These are phyloP conservation scores for Chrysoporthe puriensis DNA, from an alignment of 2,329 filamentous ascomycete species.

Conservation along the genomic window DNA sequence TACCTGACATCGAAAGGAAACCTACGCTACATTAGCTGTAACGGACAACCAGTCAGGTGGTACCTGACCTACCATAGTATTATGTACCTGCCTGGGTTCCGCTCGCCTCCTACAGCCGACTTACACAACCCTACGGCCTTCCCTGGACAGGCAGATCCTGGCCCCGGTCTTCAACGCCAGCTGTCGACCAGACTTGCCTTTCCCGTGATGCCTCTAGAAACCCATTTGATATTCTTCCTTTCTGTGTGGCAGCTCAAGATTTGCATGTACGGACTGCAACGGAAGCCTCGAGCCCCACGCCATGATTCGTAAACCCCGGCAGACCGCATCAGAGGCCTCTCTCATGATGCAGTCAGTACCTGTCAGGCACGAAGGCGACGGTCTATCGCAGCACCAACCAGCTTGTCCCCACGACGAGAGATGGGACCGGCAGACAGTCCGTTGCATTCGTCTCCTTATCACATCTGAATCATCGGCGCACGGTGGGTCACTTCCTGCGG, in stretches of 20 bases:
- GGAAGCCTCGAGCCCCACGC: background rate
- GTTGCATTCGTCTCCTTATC: background rate
- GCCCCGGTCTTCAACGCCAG: background rate
- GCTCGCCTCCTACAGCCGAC: conserved; percentile 11
- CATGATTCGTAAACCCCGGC: background rate
- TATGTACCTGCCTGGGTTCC: conserved; percentile 1
- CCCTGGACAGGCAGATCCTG: background rate
- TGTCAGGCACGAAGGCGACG: background rate
- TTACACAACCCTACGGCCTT: conserved; percentile 21
- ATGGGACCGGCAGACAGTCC: background rate
- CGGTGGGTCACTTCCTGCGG: background rate
- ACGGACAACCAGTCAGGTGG: conserved; percentile 13
- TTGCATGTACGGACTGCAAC: background rate
- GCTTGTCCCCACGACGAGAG: background rate
- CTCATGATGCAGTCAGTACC: background rate
- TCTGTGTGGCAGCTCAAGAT: background rate
- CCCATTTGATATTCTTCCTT: conserved; percentile 3
- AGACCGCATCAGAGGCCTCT: background rate
- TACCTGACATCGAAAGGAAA: conserved; percentile 18
- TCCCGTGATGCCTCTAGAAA: background rate
- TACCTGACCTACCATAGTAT: conserved; percentile 10
- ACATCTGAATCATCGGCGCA: background rate
- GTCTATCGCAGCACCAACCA: background rate
- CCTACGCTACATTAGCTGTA: conserved; percentile 9
- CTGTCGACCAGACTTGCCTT: background rate